Base-by-base conservation (phyloP, 2,329 filamentous ascomycete genomes). In the Coleophoma eucalyptorum region DNA sequence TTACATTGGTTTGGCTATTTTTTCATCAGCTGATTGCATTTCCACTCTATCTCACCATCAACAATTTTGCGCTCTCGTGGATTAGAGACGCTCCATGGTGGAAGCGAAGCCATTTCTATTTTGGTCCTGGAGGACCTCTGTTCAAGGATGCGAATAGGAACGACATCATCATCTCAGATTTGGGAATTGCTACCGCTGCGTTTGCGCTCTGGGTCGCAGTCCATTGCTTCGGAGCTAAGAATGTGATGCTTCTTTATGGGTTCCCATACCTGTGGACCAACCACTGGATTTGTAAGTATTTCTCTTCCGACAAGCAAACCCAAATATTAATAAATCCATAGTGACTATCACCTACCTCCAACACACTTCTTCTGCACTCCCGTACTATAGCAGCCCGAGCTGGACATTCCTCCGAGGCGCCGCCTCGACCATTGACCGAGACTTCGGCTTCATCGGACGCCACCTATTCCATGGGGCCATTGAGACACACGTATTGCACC, bases 281-380 rank as follows among this genome's bases (percentile, higher is more conserved):
- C 70, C 80, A 87, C 72, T 87, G 83, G 83, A 74, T 87, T 38
- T 72, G 78, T 81, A 72, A 59, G 76, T 71, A 43, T 42, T 10
- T 26, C 19, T 32, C 7, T 38, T 32, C 43, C 45, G 31, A 50
- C 49, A n/a, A 26, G 10, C 3, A 15, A 44, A 13, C 8, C 33
- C 43, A 43, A 50, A 62, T 59, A 61, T 62, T 57, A 54, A 60
- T 46, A 35, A 32, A 31, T 21, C 45, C 26, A 54, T 35, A 82
- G 83, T 89, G n/a, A 83, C 83, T 55, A 88, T 89, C 63, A 89
- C 86, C 41, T 89, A 86, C 67, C 81, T 89, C 15, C 86, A 89
- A 68, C 86, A 89, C 74, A 86, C 82, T 46, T 80, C 87, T 42
- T 45, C 44, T 21, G 66, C 69, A n/a, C 69, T 83, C 16, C 76